phyloP scores from a whole-genome alignment of 73 alveolate genomes.

The Paramecium tetraurelia region DNA sequence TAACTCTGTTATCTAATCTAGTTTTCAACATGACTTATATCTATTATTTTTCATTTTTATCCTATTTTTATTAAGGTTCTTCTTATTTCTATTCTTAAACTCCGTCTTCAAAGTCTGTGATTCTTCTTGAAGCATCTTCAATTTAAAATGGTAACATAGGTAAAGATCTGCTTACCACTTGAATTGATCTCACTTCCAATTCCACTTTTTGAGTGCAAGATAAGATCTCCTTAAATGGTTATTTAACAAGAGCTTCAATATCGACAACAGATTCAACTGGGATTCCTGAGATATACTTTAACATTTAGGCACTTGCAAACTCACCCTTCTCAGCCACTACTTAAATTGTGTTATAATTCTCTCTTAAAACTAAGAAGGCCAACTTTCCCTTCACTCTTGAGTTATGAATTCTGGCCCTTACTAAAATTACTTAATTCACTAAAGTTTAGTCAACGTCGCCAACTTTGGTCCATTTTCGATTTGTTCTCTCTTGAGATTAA shows the following conservation, averaged over 20 bases:
- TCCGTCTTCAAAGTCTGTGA: conserved; percentile 84
- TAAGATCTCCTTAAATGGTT: conserved; percentile 81
- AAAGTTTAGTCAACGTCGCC: conserved; percentile 10
- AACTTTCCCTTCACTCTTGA: conserved; percentile 92
- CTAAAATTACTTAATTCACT: conserved; percentile 74
- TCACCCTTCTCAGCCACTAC: conserved; percentile 80
- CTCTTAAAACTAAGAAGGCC: conserved; percentile 92
- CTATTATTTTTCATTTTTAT: conserved; percentile 17
- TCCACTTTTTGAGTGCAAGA: conserved; percentile 90
- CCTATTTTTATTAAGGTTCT: neutral
- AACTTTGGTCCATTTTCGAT: conserved; percentile 55
- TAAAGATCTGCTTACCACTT: conserved; percentile 77
- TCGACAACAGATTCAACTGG: conserved; percentile 91
- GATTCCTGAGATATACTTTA: conserved; percentile 78
- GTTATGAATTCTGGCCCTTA: conserved; percentile 91
- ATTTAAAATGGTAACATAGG: conserved; percentile 94
- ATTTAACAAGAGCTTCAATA: conserved; percentile 76
- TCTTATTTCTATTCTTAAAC: neutral
- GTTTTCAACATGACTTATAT: conserved; percentile 66
- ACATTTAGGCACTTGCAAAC: conserved; percentile 84
- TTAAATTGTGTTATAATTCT: conserved; percentile 86
- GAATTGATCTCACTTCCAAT: conserved; percentile 73
- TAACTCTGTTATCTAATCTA: conserved; percentile 92
- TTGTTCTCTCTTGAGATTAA: conserved; percentile 50
- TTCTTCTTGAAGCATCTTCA: conserved; percentile 93